Evolutionary conservation across 805 yeast genomes (phyloP), one percentile per base, ranked within the genome.

Genomic region (Wickerhamomyces bisporus): DNA sequence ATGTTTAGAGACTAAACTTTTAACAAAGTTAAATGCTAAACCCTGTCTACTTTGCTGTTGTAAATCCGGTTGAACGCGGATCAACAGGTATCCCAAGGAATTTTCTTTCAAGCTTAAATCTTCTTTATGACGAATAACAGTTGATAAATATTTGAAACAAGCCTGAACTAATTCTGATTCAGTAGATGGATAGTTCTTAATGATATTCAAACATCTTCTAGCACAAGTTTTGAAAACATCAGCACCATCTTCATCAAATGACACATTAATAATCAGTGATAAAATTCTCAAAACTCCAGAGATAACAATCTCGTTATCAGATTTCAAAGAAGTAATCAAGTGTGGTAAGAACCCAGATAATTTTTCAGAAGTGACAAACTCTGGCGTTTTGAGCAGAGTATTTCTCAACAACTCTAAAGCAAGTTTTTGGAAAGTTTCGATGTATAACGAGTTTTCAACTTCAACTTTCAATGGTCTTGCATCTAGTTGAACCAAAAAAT

Each of bases 11-110:
- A 91, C 70, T n/a, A 89, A 68, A 1, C 96, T 77, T 46, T 81
- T 82, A 49, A 93, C 59, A 50, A 91, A 88, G 37, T 81, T 79
- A 60, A 89, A 86, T 0, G 97, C 95, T 31, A 86, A 70, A 29
- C 95, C 88, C 58, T 91, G 97, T 46, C 81, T 76, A 48, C 76
- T 81, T 10, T 96, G 96, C 49, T 91, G 96, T 52, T 85, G 88
- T 43, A 93, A 65, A 61, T 93, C 98, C 2, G 96, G 94, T 55
- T 75, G 77, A 31, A 93, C 65, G 47, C 85, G 71, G 10, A 75
- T 74, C 44, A 93, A 62, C 18, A 91, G 65, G 54, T 82, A 86
- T 39, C 85, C 80, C 26, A 88, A 57, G 0, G 95, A 86, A 3
- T 77, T 65, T 24, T 80, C 82, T 48, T 83, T 84, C 48, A 88